Base-by-base conservation (phyloP, 768 basidiomycete species). In the Lentinula guzmanii region DNA sequence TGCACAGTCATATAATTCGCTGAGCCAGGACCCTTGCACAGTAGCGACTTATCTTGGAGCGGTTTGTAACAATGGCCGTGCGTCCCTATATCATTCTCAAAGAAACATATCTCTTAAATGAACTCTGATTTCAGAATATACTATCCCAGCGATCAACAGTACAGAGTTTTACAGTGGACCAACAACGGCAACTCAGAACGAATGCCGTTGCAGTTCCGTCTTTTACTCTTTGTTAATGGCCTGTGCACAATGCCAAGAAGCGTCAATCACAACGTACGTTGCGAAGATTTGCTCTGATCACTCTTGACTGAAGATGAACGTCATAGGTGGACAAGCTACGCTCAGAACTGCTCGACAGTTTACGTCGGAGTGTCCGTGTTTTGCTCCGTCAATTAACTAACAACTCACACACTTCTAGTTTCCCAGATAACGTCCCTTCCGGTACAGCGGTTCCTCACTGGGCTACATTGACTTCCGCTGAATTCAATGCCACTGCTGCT, bases 21-120 rank as follows among this genome's bases (percentile, higher is more conserved):
- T 58, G 57, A 15, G 10, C 51, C 74, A 76, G 55, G 71, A 52
- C 28, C 72, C 75, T 18, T 75, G 74, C 48, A 2, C 64, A 3
- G 58, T 75, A 21, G 39, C 70, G 16, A 68, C 74, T 7, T 74
- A 70, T 63, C 52, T 76, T 9, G 65, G 69, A 56, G 69, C 71
- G 16, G 70, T 63, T 1, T 75, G 74, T 33, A 65, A 61, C 24
- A 35, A 31, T 24, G 54, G 53, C 2, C 58, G 58, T 59, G 10
- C 13, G 58, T 59, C 1, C 4, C 7, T 48, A 1, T 1, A 15
- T 39, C 1, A n/a, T 37, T 34, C 15, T 35, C 5, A 5, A 28
- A 9, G n/a, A 59, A 7, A 18, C 33, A 2, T 24, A 10, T 34
- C 15, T 11, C 46, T 24, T 10, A 15, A n/a, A n/a, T 37, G 5